phyloP scores from a whole-genome alignment of 2,329 filamentous ascomycete genomes.

The Fusarium denticulatum region DNA sequence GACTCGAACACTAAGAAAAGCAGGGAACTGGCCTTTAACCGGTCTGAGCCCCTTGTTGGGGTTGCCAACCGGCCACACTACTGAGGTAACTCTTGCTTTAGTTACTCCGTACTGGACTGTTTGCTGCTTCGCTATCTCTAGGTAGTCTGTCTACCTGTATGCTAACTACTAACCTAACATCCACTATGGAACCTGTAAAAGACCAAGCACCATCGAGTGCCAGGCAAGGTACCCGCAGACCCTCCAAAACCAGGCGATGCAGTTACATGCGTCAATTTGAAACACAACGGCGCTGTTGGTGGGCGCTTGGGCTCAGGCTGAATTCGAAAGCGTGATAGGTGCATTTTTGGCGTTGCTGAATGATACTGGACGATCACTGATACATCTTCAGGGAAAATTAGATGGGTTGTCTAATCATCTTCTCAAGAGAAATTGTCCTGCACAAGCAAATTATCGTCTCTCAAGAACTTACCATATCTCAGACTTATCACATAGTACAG shows the following conservation, averaged over 20 bases:
- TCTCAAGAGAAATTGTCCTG: neutral
- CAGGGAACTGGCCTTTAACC: slow-evolving; percentile 33
- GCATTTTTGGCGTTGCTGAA: neutral
- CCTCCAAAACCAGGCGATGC: slow-evolving; percentile 21
- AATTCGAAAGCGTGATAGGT: slow-evolving; percentile 6
- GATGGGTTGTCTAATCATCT: neutral
- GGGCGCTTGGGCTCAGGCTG: slow-evolving; percentile 21
- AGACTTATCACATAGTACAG: neutral
- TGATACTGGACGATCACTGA: neutral
- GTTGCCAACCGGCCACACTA: slow-evolving; percentile 1
- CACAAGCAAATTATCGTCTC: neutral
- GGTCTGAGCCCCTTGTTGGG: slow-evolving; percentile 22
- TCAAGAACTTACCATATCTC: neutral
- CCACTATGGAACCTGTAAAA: neutral
- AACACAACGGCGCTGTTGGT: slow-evolving; percentile 27
- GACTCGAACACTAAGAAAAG: slow-evolving; percentile 10
- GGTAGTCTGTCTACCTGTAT: too few species aligned
- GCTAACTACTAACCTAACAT: neutral
- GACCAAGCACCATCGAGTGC: neutral
- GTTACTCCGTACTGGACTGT: too few species aligned
- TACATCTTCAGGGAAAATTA: neutral
- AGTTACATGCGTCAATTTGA: slow-evolving; percentile 28
- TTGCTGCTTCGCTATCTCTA: neutral
- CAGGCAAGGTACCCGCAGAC: slow-evolving; percentile 21
- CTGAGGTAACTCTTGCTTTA: neutral